A percentile compares a stretch with the other conserved stretches of the same genome.
phyloP scores from a whole-genome alignment of 768 basidiomycete genomes.

The Tylopilus intermedius region DNA sequence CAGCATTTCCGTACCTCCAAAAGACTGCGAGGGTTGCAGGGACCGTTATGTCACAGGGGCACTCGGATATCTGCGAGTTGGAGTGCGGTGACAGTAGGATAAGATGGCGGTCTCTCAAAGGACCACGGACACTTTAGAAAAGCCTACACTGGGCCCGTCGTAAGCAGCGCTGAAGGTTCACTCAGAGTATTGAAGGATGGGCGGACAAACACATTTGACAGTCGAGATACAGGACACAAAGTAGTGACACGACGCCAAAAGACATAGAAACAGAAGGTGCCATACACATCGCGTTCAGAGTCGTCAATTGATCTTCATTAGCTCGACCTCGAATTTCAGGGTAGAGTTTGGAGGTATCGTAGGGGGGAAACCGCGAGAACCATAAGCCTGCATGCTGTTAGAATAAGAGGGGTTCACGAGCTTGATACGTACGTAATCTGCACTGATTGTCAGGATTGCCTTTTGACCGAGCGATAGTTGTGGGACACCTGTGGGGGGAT shows the following conservation, averaged over 20 bases:
- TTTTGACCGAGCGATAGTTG: conserved; percentile 75
- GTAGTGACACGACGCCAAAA: conserved; percentile 15
- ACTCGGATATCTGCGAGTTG: neutral
- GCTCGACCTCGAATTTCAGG: conserved; percentile 80
- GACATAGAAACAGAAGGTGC: conserved; percentile 3
- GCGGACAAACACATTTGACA: conserved; percentile 17
- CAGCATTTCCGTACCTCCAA: no score
- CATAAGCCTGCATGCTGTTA: conserved; percentile 54
- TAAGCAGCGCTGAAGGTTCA: neutral
- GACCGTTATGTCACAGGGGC: neutral
- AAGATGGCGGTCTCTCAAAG: neutral
- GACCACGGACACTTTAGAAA: neutral
- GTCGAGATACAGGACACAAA: conserved; percentile 25
- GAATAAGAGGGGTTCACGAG: conserved; percentile 1
- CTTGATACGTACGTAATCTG: conserved; percentile 67
- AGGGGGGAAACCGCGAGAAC: conserved; percentile 68
- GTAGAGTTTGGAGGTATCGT: conserved; percentile 73
- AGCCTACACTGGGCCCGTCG: neutral
- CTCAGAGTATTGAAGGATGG: neutral
- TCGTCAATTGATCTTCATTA: conserved; percentile 59
- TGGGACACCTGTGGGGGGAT: conserved; percentile 52
- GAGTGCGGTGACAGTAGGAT: neutral
- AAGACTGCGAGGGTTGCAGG: neutral
- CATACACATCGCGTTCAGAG: conserved; percentile 18
- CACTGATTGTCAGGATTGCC: conserved; percentile 56